Evolutionary conservation across 2,329 filamentous ascomycete genomes (phyloP).

Genomic region (Teratosphaeria nubilosa): DNA sequence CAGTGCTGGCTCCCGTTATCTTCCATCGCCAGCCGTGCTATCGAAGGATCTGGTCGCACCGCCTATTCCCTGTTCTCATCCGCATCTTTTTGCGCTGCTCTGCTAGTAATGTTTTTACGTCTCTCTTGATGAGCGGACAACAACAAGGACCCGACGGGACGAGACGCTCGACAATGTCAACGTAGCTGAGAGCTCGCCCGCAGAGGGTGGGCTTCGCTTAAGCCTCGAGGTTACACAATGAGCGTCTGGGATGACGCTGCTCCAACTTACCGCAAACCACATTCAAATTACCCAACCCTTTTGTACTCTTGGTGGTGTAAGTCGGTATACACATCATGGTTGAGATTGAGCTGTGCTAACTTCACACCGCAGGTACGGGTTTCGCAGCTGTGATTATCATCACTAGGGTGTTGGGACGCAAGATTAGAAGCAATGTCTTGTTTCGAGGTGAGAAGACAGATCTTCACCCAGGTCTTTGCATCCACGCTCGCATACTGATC

Average conservation of each 20-base stretch:
- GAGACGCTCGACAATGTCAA: background rate
- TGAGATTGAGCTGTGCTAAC: slow-evolving; percentile 25
- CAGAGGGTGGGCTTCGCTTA: background rate
- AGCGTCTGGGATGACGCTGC: background rate
- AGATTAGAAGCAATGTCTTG: slow-evolving; percentile 72
- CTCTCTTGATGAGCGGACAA: background rate
- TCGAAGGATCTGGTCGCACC: background rate
- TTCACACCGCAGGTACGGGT: slow-evolving; percentile 4
- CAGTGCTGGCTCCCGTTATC: background rate
- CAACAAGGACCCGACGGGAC: background rate
- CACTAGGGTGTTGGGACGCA: slow-evolving; percentile 70
- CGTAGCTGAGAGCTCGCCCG: background rate
- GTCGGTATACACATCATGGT: background rate
- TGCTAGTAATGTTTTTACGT: background rate
- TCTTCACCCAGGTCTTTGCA: background rate
- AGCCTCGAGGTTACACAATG: background rate
- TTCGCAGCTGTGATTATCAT: slow-evolving; percentile 66
- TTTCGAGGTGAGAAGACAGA: slow-evolving; percentile 44
- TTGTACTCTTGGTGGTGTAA: slow-evolving; percentile 81
- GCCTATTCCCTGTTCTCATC: background rate
- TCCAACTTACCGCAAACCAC: background rate
- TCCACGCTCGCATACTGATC: background rate
- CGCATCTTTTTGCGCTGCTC: background rate
- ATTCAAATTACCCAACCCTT: slow-evolving; percentile 70
- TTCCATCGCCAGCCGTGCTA: background rate